These are phyloP conservation scores for Cicer arietinum DNA, from an alignment of 306 rosid species.

Conservation along the genomic window DNA sequence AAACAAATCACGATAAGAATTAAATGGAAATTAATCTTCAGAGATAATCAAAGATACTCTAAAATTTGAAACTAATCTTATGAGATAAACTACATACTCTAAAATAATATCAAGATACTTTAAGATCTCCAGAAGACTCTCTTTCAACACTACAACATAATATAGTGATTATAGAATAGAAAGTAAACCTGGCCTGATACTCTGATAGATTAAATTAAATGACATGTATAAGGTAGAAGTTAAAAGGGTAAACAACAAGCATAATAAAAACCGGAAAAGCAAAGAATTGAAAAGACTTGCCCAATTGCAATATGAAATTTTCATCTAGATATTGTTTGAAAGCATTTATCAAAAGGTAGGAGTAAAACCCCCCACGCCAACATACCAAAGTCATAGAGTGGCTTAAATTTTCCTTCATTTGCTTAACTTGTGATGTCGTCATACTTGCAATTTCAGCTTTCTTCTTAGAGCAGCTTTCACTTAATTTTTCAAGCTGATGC, in stretches of 20 bases:
- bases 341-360: slow-evolving; percentile 12
- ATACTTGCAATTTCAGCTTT: slow-evolving; percentile 61
- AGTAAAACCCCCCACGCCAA: slow-evolving; percentile 35
- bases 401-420: slow-evolving; percentile 67
- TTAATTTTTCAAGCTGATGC: slow-evolving; percentile 58
- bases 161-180: neutral
- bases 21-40: neutral
- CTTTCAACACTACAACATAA: slow-evolving; percentile 14
- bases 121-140: neutral
- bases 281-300: slow-evolving; percentile 1
- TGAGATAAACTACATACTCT: neutral
- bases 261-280: neutral
- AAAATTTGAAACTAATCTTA: neutral
- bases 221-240: slow-evolving; percentile 32
- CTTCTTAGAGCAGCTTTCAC: slow-evolving; percentile 53
- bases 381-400: slow-evolving; percentile 69
- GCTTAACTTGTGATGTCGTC: slow-evolving; percentile 73
- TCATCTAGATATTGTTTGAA: slow-evolving; percentile 32
- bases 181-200: slow-evolving; percentile 1
- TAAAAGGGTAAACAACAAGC: neutral
- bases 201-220: slow-evolving; percentile 22
- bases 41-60: neutral
- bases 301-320: slow-evolving; percentile 19
- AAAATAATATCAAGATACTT: slow-evolving; percentile 6
- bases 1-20: neutral